Base-by-base conservation (phyloP, 257 asterid genomes). In the Orobanche coerulescens region DNA sequence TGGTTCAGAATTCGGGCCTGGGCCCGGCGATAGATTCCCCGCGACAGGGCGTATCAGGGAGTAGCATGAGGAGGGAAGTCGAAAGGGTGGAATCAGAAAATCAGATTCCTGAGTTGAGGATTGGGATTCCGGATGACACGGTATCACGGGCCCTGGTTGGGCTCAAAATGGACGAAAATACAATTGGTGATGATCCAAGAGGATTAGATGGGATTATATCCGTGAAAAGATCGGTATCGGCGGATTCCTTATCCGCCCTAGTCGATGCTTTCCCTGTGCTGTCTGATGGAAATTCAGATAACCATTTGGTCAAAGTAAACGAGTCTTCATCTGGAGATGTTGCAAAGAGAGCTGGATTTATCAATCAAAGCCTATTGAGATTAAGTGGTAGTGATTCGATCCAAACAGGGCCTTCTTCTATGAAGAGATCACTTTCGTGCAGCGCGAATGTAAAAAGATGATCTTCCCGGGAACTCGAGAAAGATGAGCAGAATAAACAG, bases 381-480 rank as follows among this genome's bases (percentile, higher is more conserved):
- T 67, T 67, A 39, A 61, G 34, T 12, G 71, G 69, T 5, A 73
- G 76, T 44, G 70, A 74, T 24, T 73, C 73, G 40, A 36, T 19
- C 24, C 74, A 60, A 58, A 63, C 60, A 9, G 77, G 79, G 63
- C 28, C 71, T 10, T 56, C 73, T 67, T 64, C 71, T 2, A 31
- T 68, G 4, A 73, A 78, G 77, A 78, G 90, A 59, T 87, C 94
- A 33, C 73, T 66, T 61, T 82, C 95, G 2, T 80, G 90, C 48
- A 76, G 83, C 54, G 90, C 82, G 0, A 77, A 75, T 19, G 78
- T 82, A 82, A n/a, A n/a, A n/a, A n/a, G n/a, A n/a, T n/a, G n/a
- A n/a, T n/a, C n/a, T n/a, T n/a, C n/a, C n/a, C n/a, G n/a, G n/a
- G n/a, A n/a, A n/a, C n/a, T n/a, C n/a, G n/a, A n/a, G n/a, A n/a